phyloP scores from a whole-genome alignment of 2,329 filamentous ascomycete species.

The Aspergillus ustus region DNA sequence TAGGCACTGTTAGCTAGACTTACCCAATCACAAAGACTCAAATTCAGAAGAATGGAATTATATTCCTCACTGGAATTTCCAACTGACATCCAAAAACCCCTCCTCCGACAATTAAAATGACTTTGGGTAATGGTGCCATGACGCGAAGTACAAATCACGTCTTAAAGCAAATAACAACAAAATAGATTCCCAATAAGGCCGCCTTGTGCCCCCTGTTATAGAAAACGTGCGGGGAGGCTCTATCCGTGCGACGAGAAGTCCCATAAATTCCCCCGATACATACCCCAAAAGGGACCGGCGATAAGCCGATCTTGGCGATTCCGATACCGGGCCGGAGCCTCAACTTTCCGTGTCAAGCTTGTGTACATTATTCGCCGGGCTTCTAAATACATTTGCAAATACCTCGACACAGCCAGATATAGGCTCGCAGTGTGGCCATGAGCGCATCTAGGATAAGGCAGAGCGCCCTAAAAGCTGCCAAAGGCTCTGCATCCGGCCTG shows the following conservation, averaged over 20 bases:
- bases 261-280: background rate
- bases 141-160: background rate
- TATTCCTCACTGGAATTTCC: slow-evolving; percentile 4
- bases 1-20: slow-evolving; percentile 24
- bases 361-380: background rate
- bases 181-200: background rate
- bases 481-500: slow-evolving; percentile 22
- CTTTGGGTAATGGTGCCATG: slow-evolving; percentile 38
- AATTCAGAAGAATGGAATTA: background rate
- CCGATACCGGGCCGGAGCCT: slow-evolving; percentile 5
- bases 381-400: background rate
- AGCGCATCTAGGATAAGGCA: slow-evolving; percentile 31
- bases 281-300: background rate
- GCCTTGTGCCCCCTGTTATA: background rate
- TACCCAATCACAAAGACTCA: background rate
- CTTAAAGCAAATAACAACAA: background rate
- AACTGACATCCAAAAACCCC: slow-evolving; percentile 50
- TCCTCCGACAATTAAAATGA: slow-evolving; percentile 48
- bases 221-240: background rate
- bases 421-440: slow-evolving; percentile 23
- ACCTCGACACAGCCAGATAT: background rate
- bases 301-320: slow-evolving; percentile 13
- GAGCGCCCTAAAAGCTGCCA: slow-evolving; percentile 29
- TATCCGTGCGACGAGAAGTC: background rate
- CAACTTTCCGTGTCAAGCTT: slow-evolving; percentile 8